A percentile compares a stretch with the other conserved stretches of the same genome.
These are phyloP conservation scores for Maudiozyma turicensis DNA, from an alignment of 805 yeast genomes.

Conservation along the genomic window DNA sequence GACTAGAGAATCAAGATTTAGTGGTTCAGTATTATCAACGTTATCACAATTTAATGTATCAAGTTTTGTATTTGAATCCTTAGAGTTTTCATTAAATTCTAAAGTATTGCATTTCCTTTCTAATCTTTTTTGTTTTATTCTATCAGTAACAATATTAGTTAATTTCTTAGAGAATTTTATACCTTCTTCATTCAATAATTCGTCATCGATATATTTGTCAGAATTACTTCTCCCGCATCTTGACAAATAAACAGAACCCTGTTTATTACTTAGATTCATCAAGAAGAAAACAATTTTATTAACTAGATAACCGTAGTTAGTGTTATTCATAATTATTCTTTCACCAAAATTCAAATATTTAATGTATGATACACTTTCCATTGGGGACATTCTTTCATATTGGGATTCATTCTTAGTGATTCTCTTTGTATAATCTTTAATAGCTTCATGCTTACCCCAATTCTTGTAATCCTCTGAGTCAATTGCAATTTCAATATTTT, in stretches of 20 bases:
- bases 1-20: slow-evolving; percentile 2
- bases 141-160: slow-evolving; percentile 42
- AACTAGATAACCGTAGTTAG: slow-evolving; percentile 78
- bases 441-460: slow-evolving; percentile 68
- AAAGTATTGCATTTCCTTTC: slow-evolving; percentile 2
- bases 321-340: slow-evolving; percentile 66
- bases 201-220: slow-evolving; percentile 62
- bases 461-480: slow-evolving; percentile 78
- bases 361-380: slow-evolving; percentile 56
- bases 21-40: not conserved
- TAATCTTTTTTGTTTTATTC: slow-evolving; percentile 22
- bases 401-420: slow-evolving; percentile 56
- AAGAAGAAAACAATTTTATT: slow-evolving; percentile 86
- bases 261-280: slow-evolving; percentile 80
- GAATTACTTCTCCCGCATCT: slow-evolving; percentile 49
- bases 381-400: slow-evolving; percentile 61
- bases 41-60: not conserved
- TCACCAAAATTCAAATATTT: slow-evolving; percentile 89
- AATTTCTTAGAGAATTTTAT: slow-evolving; percentile 53
- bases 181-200: slow-evolving; percentile 72
- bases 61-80: not conserved
- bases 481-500: slow-evolving; percentile 77
- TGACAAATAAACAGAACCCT: slow-evolving; percentile 89
- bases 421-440: slow-evolving; percentile 64
- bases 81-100: not conserved